Evolutionary conservation across 169 alveolate species (phyloP), one percentile per base, ranked within the genome.

Genomic region (Eimeria falciformis): DNA sequence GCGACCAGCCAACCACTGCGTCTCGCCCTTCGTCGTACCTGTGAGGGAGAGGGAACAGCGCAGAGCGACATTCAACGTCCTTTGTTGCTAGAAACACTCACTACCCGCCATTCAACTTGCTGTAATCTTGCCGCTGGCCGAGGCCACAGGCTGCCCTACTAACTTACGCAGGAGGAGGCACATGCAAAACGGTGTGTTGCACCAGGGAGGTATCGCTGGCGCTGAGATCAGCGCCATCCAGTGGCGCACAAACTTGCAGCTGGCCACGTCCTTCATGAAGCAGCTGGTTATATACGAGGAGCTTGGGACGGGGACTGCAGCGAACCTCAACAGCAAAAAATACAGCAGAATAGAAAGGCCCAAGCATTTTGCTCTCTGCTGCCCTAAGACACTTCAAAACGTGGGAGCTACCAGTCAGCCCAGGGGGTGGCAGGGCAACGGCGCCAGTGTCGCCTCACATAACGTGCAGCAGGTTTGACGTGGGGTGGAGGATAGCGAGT

Each of bases 111-210:
- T 55, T 21, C 66, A 0, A 14, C 3, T 14, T 21, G 18, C 3
- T 55, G 27, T 2, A 14, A 14, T 18, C 66, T 55, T 14, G 23
- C 66, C 18, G 66, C 66, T 18, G 66, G 23, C 27, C 0, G 66
- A 21, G 66, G 0, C 66, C 66, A 33, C 40, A 33, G 40, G 40
- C 40, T 33, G 40, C 0, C 40, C 40, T 2, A 33, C 43, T 14
- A 65, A n/a, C 92, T 68, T 69, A 86, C 92, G 56, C 58, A 33
- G 92, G 92, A 33, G 92, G 73, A 14, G 92, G 92, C 75, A 69
- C 40, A 27, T 86, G 84, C 62, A 86, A 84, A 46, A 86, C 68
- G 77, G 55, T 68, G 50, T 50, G 73, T 50, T 68, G 85, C 11
- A 86, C 29, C 43, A 86, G 71, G 21, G 92, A 84, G 17, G 85